Evolutionary conservation across 1,284 basidiomycete species (phyloP).

Genomic region (Pseudozyma flocculosa): DNA sequence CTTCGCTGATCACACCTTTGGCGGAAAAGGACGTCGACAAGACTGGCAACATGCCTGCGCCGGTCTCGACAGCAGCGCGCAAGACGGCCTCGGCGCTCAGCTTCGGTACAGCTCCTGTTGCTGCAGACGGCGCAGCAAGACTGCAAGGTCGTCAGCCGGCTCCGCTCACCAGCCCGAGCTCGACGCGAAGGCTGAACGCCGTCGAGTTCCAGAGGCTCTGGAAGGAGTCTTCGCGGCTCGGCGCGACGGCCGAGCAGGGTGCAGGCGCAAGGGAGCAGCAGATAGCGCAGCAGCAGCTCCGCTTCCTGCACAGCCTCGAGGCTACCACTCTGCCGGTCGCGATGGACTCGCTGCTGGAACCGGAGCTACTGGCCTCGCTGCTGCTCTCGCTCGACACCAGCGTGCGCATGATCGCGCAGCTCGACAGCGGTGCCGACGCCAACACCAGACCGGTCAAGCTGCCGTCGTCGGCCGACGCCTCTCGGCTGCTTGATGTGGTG

Average conservation of each 20-base stretch:
- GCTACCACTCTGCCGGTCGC: slow-evolving; percentile 14
- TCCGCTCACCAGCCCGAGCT: background rate
- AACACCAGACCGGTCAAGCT: too few species aligned
- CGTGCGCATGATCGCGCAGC: too few species aligned
- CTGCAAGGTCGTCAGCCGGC: too few species aligned
- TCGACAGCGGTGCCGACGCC: too few species aligned
- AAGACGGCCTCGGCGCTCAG: slow-evolving; percentile 26
- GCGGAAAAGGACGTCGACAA: too few species aligned
- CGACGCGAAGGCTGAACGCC: slow-evolving; percentile 8
- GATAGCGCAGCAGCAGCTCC: too few species aligned
- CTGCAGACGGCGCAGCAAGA: background rate
- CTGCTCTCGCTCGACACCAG: slow-evolving; percentile 8
- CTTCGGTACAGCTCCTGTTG: slow-evolving; percentile 9
- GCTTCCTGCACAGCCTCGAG: slow-evolving; percentile 9
- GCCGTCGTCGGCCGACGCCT: background rate
- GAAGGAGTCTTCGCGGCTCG: slow-evolving; percentile 16
- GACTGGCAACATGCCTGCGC: too few species aligned
- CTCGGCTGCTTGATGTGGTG: background rate
- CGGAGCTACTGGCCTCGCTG: slow-evolving; percentile 17
- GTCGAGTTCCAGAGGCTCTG: slow-evolving; percentile 33
- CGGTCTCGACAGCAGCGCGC: background rate
- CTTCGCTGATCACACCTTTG: background rate
- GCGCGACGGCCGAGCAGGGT: background rate
- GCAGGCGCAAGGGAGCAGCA: too few species aligned
- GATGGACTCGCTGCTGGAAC: slow-evolving; percentile 28